phyloP scores from a whole-genome alignment of 139 green algal genomes.

The Micractinium conductrix region DNA sequence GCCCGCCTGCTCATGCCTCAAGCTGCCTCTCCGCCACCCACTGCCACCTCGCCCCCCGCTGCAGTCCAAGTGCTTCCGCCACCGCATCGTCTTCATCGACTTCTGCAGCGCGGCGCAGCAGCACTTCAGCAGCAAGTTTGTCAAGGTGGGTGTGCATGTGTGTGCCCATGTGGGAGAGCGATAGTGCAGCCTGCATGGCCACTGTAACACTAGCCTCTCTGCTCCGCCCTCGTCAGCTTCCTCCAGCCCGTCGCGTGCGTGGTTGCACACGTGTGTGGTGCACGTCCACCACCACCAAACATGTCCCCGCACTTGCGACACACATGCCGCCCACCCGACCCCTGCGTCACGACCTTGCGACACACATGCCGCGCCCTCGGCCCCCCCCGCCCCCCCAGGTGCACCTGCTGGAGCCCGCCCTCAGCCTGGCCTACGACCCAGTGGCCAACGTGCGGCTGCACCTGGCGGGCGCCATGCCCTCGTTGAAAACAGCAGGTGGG shows the following conservation, averaged over 20 bases:
- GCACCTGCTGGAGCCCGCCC: constrained; percentile 56
- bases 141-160: constrained; percentile 2
- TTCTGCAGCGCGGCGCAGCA: constrained; percentile 47
- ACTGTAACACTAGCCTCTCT: no score
- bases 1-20: background rate
- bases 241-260: background rate
- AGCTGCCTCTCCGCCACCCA: no score
- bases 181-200: no score
- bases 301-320: no score
- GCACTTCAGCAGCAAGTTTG: constrained; percentile 47
- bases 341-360: no score
- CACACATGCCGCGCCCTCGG: background rate
- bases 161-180: no score
- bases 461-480: constrained; percentile 55
- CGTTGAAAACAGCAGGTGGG: no score
- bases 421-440: constrained; percentile 66
- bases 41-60: no score
- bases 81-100: constrained; percentile 63
- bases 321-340: no score
- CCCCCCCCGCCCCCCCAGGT: constrained; percentile 58
- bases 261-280: no score
- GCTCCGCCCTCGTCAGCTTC: no score
- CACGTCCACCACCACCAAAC: no score
- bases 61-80: constrained; percentile 45
- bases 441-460: constrained; percentile 74